Conservation (phyloP, 345 rosid species). For the Citrus medica region DNA sequence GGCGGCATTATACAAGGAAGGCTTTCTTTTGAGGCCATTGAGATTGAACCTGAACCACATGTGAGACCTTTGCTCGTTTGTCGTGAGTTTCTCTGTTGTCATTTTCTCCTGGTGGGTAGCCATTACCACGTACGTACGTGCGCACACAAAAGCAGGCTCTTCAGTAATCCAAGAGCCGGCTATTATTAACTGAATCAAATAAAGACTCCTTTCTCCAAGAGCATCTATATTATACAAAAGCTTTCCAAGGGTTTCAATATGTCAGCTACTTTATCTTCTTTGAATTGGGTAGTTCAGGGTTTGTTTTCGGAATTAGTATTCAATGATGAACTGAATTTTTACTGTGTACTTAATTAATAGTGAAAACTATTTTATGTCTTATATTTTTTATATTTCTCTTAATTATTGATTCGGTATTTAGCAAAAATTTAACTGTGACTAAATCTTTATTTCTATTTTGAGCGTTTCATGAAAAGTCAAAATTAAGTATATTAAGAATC, state of each 20-base stretch:
- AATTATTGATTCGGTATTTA: too few relatives aligned
- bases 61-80: background rate
- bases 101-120: background rate
- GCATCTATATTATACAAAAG: background rate
- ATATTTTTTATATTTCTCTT: too few relatives aligned
- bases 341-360: fast-evolving
- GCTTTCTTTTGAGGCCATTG: background rate
- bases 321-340: too few relatives aligned
- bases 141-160: background rate
- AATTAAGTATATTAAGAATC: too few relatives aligned
- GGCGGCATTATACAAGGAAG: background rate
- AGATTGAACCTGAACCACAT: background rate
- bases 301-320: too few relatives aligned
- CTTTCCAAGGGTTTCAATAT: too few relatives aligned
- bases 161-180: background rate
- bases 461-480: too few relatives aligned
- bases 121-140: background rate
- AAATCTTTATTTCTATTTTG: too few relatives aligned
- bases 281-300: too few relatives aligned
- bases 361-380: too few relatives aligned
- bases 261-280: too few relatives aligned
- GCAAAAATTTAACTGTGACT: too few relatives aligned
- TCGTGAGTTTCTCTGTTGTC: background rate
- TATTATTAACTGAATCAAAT: background rate
- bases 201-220: background rate